Percentiles rank a stretch among this genome's conserved stretches.
These are phyloP conservation scores for Takashimella koratensis DNA, from an alignment of 1,284 basidiomycete genomes.

Conservation along the genomic window DNA sequence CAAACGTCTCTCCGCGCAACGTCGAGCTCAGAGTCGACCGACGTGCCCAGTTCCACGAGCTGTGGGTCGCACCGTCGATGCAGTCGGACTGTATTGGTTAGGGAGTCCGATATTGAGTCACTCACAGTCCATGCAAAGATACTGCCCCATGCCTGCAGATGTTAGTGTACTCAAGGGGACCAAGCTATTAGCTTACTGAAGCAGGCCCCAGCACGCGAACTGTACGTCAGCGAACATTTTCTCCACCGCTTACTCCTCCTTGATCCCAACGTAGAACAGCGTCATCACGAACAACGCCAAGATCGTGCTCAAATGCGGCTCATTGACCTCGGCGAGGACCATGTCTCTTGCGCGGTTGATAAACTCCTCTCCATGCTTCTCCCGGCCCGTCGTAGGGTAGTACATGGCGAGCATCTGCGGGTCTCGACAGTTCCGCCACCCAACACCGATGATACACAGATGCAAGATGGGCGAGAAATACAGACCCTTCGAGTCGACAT, in stretches of 20 bases:
- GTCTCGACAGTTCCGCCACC: conserved; percentile 19
- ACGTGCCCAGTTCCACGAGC: conserved; percentile 13
- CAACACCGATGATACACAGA: conserved; percentile 16
- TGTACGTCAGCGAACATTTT: neutral
- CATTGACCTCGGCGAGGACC: conserved; percentile 13
- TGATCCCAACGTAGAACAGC: conserved; percentile 16
- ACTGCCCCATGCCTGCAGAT: conserved; percentile 5
- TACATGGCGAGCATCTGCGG: conserved; percentile 11
- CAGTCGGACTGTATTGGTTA: conserved; percentile 8
- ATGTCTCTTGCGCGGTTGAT: conserved; percentile 11
- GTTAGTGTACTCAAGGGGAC: too few species aligned
- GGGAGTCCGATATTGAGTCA: neutral
- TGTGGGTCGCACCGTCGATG: conserved; percentile 20
- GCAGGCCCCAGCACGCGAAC: conserved; percentile 2
- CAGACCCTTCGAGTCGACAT: conserved; percentile 9
- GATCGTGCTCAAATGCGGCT: conserved; percentile 17
- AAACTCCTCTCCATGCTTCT: conserved; percentile 14
- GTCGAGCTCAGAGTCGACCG: conserved; percentile 16
- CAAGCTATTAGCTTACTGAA: neutral
- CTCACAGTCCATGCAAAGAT: conserved; percentile 9
- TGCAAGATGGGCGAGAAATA: conserved; percentile 24
- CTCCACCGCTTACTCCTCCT: conserved; percentile 18
- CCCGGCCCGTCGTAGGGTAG: conserved; percentile 5
- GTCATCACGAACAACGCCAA: conserved; percentile 11
- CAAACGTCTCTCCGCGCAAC: conserved; percentile 20